Evolutionary conservation across 2,329 filamentous ascomycete genomes (phyloP), one percentile per base, ranked within the genome.

Genomic region (Phaeosphaeria sp.): DNA sequence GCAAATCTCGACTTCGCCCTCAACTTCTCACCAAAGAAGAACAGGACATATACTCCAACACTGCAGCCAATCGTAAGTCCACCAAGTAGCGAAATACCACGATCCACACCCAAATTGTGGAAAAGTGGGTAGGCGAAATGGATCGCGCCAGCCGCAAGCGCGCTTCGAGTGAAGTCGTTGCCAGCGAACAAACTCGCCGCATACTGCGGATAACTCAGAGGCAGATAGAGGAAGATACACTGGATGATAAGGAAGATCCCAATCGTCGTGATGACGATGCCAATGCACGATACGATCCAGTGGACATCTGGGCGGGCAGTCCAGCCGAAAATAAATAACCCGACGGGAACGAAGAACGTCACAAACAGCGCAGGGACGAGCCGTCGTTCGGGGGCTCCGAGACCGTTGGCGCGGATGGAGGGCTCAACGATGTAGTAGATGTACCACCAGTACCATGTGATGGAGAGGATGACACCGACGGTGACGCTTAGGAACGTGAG

Each of bases 401-500:
- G 85, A 82, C 68, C 91, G 87, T 73, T 85, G 81, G 76, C 87
- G 80, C 75, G 87, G 84, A 44, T 79, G 60, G 13, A 82, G 81
- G 58, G 91, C 75, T 58, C 78, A 82, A 66, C 93, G 75, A 79
- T 93, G 93, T 78, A 93, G 87, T 64, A 85, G 87, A 84, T 96
- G 93, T 76, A 96, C 85, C 0, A 89, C 71, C 0, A 92, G 88
- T 23, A 91, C 80, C 76, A 90, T 6, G 78, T 66, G 7, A 91
- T 89, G 1, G 88, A 89, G 52, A 79, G 56, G 1, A 93, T 21
- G 43, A 94, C 90, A 44, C 91, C 91, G 20, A 95, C 80, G 2
- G 91, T 91, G 39, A 95, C 77, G 11, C 90, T 90, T 58, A 95
- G 92, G 77, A 96, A 96, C 84, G 94, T 94, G 2, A 96, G 83